Evolutionary conservation across 805 yeast species (phyloP), one percentile per base, ranked within the genome.

Genomic region (Wickerhamiella australiensis): DNA sequence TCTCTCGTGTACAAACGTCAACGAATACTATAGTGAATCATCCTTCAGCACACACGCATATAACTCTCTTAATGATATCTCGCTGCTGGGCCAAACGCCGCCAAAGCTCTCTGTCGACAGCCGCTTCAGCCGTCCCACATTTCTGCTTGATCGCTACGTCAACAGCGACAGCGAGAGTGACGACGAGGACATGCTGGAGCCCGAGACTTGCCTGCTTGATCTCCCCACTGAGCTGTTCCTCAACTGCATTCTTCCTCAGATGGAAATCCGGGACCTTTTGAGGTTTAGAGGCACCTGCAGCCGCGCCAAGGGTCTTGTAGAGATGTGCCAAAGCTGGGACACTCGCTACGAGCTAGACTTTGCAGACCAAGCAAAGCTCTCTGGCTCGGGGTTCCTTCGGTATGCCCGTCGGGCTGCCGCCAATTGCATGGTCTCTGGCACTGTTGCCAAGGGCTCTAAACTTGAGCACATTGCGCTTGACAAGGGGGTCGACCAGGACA

Each of bases 91-190:
- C 11, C 42, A 27, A 15, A 45, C 47, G n/a, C 47, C 41, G 12
- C 47, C 47, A 4, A 45, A 45, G 41, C 15, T 25, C 15, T 15
- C 33, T 20, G 40, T 25, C 42, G 47, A 45, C 33, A 23, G 17
- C 22, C 40, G 42, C 22, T 45, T 15, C 40, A 17, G 9, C 17
- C 47, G 31, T 18, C 42, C 47, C 25, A 27, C 27, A 35, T 45
- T 45, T 18, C 7, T 22, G 12, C 38, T 23, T 5, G 41, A 45
- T 35, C 21, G 27, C 40, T 33, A 23, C 17, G 41, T 31, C 11
- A n/a, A n/a, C n/a, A 45, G 47, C 33, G 47, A 45, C 15, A 35
- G 41, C 17, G 47, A 45, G 23, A 31, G 37, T 20, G 47, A 45
- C 8, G 42, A 45, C 17, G 44, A 41, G 31, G 38, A 33, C 11